phyloP scores from a whole-genome alignment of 148 eudicot genomes.

The Rhododendron kiyosumense region DNA sequence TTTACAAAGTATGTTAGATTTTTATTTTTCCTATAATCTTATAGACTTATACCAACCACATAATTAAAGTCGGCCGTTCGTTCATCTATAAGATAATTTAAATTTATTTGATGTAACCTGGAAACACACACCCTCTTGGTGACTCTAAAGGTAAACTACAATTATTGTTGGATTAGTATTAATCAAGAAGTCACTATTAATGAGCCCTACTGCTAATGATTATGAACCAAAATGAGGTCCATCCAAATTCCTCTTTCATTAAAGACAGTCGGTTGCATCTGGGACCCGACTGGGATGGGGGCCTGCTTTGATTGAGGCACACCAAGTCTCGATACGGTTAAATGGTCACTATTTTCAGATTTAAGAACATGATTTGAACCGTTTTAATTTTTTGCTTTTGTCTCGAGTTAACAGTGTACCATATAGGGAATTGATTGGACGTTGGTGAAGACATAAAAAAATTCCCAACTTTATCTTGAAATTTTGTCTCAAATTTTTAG shows the following conservation, averaged over 20 bases:
- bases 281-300: background rate
- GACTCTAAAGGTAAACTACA: background rate
- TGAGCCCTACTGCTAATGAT: background rate
- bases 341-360: background rate
- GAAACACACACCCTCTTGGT: background rate
- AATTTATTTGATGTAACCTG: background rate
- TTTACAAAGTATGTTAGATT: no score
- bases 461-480: background rate
- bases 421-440: background rate
- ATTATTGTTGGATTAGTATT: background rate
- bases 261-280: background rate
- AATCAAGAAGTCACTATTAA: background rate
- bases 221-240: background rate
- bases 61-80: background rate
- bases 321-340: background rate
- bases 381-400: no score
- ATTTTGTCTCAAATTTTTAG: background rate
- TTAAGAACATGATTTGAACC: background rate
- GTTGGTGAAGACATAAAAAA: background rate
- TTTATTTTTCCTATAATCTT: background rate
- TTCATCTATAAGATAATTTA: no score
- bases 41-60: background rate
- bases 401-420: background rate
- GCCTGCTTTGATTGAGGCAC: background rate
- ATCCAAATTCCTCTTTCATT: background rate